These are phyloP conservation scores for Aspergillus biplanus DNA, from an alignment of 495 filamentous ascomycete species.

Conservation along the genomic window DNA sequence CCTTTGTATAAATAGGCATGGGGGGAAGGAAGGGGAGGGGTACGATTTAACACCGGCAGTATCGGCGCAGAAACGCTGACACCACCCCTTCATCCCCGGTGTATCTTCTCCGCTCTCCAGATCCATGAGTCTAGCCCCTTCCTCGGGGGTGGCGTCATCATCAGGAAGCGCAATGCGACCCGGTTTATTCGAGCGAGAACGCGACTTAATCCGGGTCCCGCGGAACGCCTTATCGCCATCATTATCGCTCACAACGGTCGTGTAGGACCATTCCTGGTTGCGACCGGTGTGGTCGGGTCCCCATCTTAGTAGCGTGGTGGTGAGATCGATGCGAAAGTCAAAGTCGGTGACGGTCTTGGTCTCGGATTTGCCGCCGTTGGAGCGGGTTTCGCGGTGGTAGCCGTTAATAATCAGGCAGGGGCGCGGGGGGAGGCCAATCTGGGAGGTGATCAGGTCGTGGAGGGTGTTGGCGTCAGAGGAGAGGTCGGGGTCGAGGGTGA, in stretches of 20 bases:
- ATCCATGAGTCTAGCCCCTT: constrained; percentile 17
- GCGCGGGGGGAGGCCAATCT: constrained; percentile 41
- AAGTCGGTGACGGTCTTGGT: constrained; percentile 42
- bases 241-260: constrained; percentile 30
- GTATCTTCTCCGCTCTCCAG: constrained; percentile 18
- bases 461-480: constrained; percentile 31
- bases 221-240: constrained; percentile 36
- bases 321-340: constrained; percentile 42
- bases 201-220: constrained; percentile 31
- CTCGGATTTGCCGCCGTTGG: constrained; percentile 36
- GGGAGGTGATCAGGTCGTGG: constrained; percentile 30
- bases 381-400: constrained; percentile 34
- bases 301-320: constrained; percentile 16
- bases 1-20: too few relatives aligned
- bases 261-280: constrained; percentile 21
- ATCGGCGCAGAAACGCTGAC: constrained; percentile 45
- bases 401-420: constrained; percentile 40
- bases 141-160: constrained; percentile 22
- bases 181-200: constrained; percentile 10
- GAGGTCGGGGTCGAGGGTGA: constrained; percentile 32
- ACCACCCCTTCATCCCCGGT: constrained; percentile 39
- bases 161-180: constrained; percentile 21
- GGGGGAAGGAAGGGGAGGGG: not conserved
- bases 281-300: constrained; percentile 5
- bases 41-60: constrained; percentile 48